phyloP scores from a whole-genome alignment of 1,139 yeast species.

The Candida smagusa region DNA sequence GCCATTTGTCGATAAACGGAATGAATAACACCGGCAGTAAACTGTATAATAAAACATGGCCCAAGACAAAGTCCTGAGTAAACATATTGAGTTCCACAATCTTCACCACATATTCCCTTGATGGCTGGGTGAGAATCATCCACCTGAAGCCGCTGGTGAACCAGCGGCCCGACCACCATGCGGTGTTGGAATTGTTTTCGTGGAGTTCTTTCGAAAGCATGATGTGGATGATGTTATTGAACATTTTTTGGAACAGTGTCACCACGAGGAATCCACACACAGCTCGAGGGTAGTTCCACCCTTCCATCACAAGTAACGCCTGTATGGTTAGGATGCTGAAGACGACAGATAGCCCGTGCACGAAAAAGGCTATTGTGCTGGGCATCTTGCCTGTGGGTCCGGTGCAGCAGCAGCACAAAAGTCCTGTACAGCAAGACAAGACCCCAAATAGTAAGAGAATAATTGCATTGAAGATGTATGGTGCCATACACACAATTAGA shows the following conservation, averaged over 20 bases:
- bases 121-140: conserved; percentile 59
- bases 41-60: conserved; percentile 58
- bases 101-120: conserved; percentile 68
- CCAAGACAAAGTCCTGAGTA: conserved; percentile 67
- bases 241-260: conserved; percentile 50
- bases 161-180: conserved; percentile 94
- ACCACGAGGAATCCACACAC: conserved; percentile 58
- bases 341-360: conserved; percentile 52
- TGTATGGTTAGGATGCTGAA: conserved; percentile 56
- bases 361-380: conserved; percentile 44
- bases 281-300: conserved; percentile 58
- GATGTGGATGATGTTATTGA: conserved; percentile 40
- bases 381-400: conserved; percentile 10
- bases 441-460: conserved; percentile 41
- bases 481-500: conserved; percentile 47
- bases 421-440: conserved; percentile 36
- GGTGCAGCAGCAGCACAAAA: conserved; percentile 9
- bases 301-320: conserved; percentile 58
- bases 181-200: conserved; percentile 53
- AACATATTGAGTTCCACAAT: conserved; percentile 65
- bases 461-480: conserved; percentile 48
- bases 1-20: conserved; percentile 54
- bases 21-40: conserved; percentile 63
- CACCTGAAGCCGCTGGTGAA: conserved; percentile 55
- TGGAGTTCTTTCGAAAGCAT: conserved; percentile 60